These are phyloP conservation scores for Lagenidium giganteum DNA, from an alignment of 352 stramenopile genomes.

Conservation along the genomic window DNA sequence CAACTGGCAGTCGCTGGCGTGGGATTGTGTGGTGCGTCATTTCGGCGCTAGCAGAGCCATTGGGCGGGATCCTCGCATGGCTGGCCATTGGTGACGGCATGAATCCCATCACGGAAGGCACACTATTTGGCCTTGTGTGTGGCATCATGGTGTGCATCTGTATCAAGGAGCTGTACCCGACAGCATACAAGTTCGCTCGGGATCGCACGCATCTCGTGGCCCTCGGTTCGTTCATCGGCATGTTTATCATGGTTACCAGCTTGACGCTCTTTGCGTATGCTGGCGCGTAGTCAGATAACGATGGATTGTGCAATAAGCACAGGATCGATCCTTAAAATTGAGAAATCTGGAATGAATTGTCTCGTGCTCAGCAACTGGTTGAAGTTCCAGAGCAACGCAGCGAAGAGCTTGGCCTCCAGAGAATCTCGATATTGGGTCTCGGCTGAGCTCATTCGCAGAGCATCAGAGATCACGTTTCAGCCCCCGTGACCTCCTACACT, in stretches of 20 bases:
- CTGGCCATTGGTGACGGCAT: conserved; percentile 60
- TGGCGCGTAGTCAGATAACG: conserved; percentile 26
- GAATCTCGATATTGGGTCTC: too few species aligned
- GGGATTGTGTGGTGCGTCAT: conserved; percentile 92
- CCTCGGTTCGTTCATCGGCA: conserved; percentile 72
- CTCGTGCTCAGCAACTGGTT: too few species aligned
- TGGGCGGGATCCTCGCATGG: conserved; percentile 85
- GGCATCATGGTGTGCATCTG: conserved; percentile 92
- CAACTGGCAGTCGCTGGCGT: conserved; percentile 91
- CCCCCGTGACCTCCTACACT: too few species aligned
- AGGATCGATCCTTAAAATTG: too few species aligned
- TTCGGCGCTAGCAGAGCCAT: conserved; percentile 83
- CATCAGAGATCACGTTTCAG: too few species aligned
- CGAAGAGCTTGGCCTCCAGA: too few species aligned
- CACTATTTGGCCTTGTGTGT: conserved; percentile 86
- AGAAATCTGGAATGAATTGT: too few species aligned
- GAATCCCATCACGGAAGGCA: conserved; percentile 40
- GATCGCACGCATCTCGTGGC: conserved; percentile 83
- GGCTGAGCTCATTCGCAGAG: too few species aligned
- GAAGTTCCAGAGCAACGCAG: too few species aligned
- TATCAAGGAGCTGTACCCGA: conserved; percentile 83
- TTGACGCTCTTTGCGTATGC: conserved; percentile 87
- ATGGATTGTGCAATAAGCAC: too few species aligned
- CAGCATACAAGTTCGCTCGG: conserved; percentile 88
- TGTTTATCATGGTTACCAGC: conserved; percentile 84